Evolutionary conservation across 2,329 filamentous ascomycete species (phyloP).

Genomic region (Trichoderma sp.): DNA sequence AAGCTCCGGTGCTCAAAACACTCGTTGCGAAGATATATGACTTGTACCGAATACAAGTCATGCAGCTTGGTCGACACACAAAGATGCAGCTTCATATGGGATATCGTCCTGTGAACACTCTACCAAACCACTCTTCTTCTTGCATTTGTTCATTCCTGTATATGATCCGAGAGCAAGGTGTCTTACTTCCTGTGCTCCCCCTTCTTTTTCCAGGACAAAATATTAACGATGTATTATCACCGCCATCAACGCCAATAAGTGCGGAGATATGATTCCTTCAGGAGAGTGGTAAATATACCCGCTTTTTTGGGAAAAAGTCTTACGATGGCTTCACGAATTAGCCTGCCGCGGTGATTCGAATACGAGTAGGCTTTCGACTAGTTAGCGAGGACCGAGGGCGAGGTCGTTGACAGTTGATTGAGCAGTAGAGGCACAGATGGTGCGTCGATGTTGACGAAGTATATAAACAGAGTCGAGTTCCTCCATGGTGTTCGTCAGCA

Average conservation of each 20-base stretch:
- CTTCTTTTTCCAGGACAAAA: background rate
- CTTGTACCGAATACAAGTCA: slow-evolving; percentile 11
- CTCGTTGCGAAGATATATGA: background rate
- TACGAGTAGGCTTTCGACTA: background rate
- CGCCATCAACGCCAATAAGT: background rate
- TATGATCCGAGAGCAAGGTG: background rate
- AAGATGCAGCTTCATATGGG: background rate
- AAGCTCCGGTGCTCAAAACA: background rate
- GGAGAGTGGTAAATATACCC: background rate
- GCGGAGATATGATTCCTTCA: background rate
- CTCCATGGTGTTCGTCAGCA: background rate
- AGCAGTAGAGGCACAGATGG: background rate
- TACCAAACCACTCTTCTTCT: background rate
- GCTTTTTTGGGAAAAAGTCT: background rate
- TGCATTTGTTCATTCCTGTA: background rate
- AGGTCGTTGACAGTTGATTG: background rate
- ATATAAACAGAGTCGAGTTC: slow-evolving; percentile 5
- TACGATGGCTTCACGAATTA: slow-evolving; percentile 13
- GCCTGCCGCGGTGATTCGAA: background rate
- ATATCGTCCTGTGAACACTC: background rate
- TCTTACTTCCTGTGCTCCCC: slow-evolving; percentile 19
- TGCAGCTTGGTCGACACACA: background rate
- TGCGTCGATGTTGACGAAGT: background rate
- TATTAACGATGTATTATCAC: background rate
- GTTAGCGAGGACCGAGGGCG: slow-evolving; percentile 12